Evolutionary conservation across 306 rosid genomes (phyloP), one percentile per base, ranked within the genome.

Genomic region (Sicyos edulis): DNA sequence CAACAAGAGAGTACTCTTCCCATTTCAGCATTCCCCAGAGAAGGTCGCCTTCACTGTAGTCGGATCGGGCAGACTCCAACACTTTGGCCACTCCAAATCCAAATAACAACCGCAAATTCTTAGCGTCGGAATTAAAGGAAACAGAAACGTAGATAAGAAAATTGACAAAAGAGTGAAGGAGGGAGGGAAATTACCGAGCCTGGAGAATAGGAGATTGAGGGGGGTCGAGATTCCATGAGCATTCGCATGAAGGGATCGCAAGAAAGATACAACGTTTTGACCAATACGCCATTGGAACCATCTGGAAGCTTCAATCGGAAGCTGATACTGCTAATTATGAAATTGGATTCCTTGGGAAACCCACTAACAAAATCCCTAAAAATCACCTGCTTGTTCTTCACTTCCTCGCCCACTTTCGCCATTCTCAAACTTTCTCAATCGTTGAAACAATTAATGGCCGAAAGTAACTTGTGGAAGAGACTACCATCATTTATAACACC

Each of bases 21-120:
- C 92, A 89, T 11, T 83, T 79, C 3, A 86, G 78, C 1, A 52
- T 58, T 52, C 96, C 96, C 92, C 96, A 89, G 51, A 89, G 73
- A 0, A 83, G 75, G 47, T 89, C 92, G 15, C 92, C 92, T 72
- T 44, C 70, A 20, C 73, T 79, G 26, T 80, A 87, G 26, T 76
- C 69, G 34, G 90, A 66, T 78, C 85, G 59, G 47, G 80, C 82
- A 54, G 96, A 89, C 47, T 83, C 88, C 80, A 89, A 15, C 16
- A 87, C 87, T 76, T 79, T 79, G 7, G 82, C 80, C 24, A 87
- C 90, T 65, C 90, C 88, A 51, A 9, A 19, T 40, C 91, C 91
- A n/a, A 3, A 40, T 12, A 86, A 57, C 4, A 78, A 79, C 90
- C 83, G 72, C 70, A 73, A 72, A 50, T 17, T 16, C 10, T 79